Evolutionary conservation across 345 rosid genomes (phyloP), one percentile per base, ranked within the genome.

Genomic region (Hevea brasiliensis): DNA sequence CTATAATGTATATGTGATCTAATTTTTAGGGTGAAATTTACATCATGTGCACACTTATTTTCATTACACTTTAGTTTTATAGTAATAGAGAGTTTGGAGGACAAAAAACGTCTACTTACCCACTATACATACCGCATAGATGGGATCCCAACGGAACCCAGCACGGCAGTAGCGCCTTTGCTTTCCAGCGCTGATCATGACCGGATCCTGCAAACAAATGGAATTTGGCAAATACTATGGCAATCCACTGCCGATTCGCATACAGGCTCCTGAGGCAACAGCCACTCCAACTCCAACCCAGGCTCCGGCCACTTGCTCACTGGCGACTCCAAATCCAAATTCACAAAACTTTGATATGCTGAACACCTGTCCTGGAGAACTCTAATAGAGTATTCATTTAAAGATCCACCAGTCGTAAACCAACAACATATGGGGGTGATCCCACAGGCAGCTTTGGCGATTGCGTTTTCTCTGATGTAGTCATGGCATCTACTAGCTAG

Each of bases 251-350:
- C 80, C 1, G 77, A 70, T 67, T 44, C 74, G 72, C 94, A 85
- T 1, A 77, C 56, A 6, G 92, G 92, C 67, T 89, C 92, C 60
- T 47, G 61, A 17, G 94, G 92, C 69, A 84, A 48, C 26, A 61
- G 67, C 94, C 94, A 86, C 72, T 85, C 79, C 40, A 89, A 70
- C 83, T 89, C 90, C 58, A 89, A 37, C 23, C 85, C 89, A 3
- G 88, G 85, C 26, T 79, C 85, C 0, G 86, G 84, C 92, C 92
- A 86, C 71, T 81, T 76, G 60, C 73, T 80, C 45, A 71, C 81
- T 1, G 85, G 77, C 42, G 24, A 47, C 17, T 27, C 63, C 44
- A 82, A 29, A 73, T 86, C 74, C 75, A 86, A 41, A 74, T 80
- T 82, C 66, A 85, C 84, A 59, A 74, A 85, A 71, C 88, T 88